phyloP scores from a whole-genome alignment of 2,329 filamentous ascomycete genomes.

The Pseudogymnoascus sp. region DNA sequence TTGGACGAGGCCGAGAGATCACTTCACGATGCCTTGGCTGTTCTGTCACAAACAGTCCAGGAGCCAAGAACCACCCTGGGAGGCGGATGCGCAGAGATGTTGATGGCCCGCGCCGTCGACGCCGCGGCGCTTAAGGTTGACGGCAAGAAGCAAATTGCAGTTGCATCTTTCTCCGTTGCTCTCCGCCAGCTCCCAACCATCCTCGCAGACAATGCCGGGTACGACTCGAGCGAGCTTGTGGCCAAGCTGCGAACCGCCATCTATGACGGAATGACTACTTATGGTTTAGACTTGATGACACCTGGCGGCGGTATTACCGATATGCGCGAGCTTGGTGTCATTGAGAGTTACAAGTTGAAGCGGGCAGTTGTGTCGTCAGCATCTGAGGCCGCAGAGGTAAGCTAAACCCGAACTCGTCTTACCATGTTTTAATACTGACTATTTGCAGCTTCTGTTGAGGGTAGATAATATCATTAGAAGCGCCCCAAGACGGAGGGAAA shows the following conservation, averaged over 20 bases:
- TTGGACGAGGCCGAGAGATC: conserved; percentile 95
- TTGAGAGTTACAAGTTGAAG: conserved; percentile 99
- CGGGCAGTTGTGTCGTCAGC: conserved; percentile 94
- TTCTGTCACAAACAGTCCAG: conserved; percentile 91
- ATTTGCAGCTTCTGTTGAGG: conserved; percentile 65
- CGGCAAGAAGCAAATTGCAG: conserved; percentile 92
- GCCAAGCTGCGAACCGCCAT: conserved; percentile 86
- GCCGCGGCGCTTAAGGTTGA: conserved; percentile 87
- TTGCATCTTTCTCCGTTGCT: conserved; percentile 80
- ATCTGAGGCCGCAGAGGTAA: conserved; percentile 90
- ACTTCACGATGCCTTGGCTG: conserved; percentile 89
- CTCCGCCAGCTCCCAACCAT: conserved; percentile 93
- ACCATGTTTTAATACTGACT: conserved; percentile 25
- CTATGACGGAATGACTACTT: conserved; percentile 88
- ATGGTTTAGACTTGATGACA: conserved; percentile 79
- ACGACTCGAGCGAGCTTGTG: conserved; percentile 91
- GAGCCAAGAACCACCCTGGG: conserved; percentile 91
- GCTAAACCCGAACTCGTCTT: conserved; percentile 25
- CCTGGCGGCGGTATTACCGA: conserved; percentile 89
- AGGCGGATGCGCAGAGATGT: conserved; percentile 94
- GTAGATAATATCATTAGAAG: conserved; percentile 98
- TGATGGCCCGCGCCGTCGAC: conserved; percentile 97
- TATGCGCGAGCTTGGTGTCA: conserved; percentile 90
- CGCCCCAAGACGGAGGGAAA: conserved; percentile 74
- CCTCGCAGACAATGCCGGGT: conserved; percentile 90